phyloP scores from a whole-genome alignment of 257 asterid genomes.

The Galeopsis tetrahit region DNA sequence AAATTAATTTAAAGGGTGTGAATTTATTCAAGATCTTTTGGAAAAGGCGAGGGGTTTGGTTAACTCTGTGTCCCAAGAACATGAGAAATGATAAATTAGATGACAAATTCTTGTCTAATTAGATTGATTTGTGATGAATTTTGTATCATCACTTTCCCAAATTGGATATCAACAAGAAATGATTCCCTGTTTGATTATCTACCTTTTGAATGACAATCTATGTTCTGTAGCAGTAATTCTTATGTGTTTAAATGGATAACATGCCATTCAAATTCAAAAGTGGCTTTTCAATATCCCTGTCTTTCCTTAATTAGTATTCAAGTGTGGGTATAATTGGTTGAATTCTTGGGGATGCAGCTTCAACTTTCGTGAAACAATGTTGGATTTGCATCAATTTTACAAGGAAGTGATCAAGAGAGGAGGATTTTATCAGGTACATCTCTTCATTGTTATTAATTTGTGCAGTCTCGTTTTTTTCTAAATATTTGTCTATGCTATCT shows the following conservation, averaged over 20 bases:
- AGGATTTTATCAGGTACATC: constrained; percentile 64
- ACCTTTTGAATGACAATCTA: neutral
- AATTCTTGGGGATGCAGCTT: constrained; percentile 48
- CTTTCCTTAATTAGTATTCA: neutral
- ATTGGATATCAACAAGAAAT: neutral
- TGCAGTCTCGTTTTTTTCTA: neutral
- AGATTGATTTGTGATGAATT: neutral
- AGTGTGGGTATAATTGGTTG: neutral
- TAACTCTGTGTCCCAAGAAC: neutral
- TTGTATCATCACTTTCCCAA: neutral
- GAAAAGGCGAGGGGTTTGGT: neutral
- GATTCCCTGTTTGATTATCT: too few species aligned
- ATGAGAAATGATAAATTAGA: neutral
- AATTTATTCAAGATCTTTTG: neutral
- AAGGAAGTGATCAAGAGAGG: constrained; percentile 65
- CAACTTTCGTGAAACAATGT: constrained; percentile 53
- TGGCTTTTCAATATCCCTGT: neutral
- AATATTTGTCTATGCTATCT: neutral
- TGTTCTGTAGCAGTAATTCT: neutral
- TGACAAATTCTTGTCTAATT: neutral
- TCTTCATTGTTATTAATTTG: neutral
- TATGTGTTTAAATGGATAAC: neutral
- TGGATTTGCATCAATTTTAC: constrained; percentile 67
- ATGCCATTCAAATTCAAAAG: neutral
- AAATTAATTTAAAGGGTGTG: neutral